These are phyloP conservation scores for Aspergillus nanangensis DNA, from an alignment of 495 filamentous ascomycete species.

Conservation along the genomic window DNA sequence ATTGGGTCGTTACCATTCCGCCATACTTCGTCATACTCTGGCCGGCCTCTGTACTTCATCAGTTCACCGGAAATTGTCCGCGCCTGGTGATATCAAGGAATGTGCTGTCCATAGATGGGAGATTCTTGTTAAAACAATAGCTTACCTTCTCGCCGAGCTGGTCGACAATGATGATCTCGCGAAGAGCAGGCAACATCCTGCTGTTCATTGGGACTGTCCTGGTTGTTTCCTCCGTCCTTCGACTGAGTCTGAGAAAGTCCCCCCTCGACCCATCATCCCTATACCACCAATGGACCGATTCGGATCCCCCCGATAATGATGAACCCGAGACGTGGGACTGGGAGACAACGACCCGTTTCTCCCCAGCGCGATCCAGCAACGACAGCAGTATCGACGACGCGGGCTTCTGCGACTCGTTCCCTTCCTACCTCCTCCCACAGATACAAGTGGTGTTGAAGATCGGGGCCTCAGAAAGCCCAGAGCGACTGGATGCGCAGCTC, in stretches of 20 bases:
- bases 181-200: too few species aligned
- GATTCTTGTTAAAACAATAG: too few species aligned
- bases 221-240: constrained; percentile 4
- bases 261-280: constrained; percentile 4
- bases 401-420: constrained; percentile 31
- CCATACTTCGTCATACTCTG: too few species aligned
- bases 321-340: constrained; percentile 10
- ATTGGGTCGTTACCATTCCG: too few species aligned
- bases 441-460: constrained; percentile 37
- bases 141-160: too few species aligned
- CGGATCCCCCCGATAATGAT: neutral
- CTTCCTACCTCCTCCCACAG: constrained; percentile 21
- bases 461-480: constrained; percentile 27
- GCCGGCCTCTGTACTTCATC: too few species aligned
- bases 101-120: too few species aligned
- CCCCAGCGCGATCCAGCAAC: neutral
- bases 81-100: too few species aligned
- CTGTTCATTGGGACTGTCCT: constrained; percentile 1
- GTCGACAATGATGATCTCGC: too few species aligned
- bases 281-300: constrained; percentile 3
- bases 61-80: too few species aligned
- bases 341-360: constrained; percentile 10
- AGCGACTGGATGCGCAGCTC: constrained; percentile 28
- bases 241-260: neutral
- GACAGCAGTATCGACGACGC: constrained; percentile 1